These are phyloP conservation scores for Xylaria cubensis DNA, from an alignment of 495 filamentous ascomycete species.

Conservation along the genomic window DNA sequence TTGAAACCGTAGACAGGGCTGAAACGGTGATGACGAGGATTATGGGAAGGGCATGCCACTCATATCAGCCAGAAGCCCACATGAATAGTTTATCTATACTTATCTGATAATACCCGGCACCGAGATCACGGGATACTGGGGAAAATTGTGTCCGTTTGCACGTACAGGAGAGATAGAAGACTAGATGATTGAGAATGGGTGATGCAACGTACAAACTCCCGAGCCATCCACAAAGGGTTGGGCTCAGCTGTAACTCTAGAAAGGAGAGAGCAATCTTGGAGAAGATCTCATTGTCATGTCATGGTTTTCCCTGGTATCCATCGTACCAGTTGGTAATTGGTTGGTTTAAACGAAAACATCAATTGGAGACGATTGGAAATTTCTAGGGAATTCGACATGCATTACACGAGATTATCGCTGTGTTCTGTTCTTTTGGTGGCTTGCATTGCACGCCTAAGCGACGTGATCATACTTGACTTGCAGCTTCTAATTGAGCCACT, in stretches of 20 bases:
- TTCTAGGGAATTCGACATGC: not conserved
- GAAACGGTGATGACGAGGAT: constrained; percentile 24
- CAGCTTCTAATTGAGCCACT: not conserved
- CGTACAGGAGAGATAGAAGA: not conserved
- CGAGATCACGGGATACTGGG: constrained; percentile 1
- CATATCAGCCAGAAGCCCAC: constrained; percentile 1
- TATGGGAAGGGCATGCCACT: constrained; percentile 3
- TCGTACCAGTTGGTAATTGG: not conserved
- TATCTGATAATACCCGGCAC: constrained; percentile 3
- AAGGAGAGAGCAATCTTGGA: not conserved
- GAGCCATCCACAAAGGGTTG: not conserved
- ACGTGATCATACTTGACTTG: not conserved
- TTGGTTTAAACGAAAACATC: not conserved
- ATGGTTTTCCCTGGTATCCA: not conserved
- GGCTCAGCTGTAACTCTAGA: not conserved
- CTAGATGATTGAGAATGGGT: not conserved
- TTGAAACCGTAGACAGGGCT: constrained; percentile 21
- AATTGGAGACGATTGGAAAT: not conserved
- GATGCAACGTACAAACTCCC: not conserved
- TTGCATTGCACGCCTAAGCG: constrained; percentile 9
- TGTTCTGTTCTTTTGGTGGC: not conserved
- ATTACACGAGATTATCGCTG: not conserved
- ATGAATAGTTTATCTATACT: not conserved
- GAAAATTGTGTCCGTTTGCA: not conserved
- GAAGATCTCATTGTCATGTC: not conserved